Percentiles rank a stretch among this genome's conserved stretches.
These are phyloP conservation scores for Santalum album DNA, from an alignment of 164 flowering plant species.

Conservation along the genomic window DNA sequence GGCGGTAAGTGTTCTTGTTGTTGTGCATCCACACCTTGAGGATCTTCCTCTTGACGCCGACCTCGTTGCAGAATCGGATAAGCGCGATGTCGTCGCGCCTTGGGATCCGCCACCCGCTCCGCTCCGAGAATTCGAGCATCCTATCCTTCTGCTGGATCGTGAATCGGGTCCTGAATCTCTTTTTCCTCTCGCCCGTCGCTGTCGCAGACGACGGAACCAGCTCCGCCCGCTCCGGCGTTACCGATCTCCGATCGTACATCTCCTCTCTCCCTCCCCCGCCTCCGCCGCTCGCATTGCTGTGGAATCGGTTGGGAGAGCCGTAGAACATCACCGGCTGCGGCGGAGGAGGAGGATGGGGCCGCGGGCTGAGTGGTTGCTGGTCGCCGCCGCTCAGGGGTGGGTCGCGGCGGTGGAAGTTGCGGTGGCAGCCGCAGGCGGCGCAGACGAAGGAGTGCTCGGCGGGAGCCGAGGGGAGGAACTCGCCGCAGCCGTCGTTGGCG, in stretches of 20 bases:
- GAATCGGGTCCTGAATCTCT: conserved; percentile 31
- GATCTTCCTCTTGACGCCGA: conserved; percentile 27
- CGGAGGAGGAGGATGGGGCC: conserved; percentile 4
- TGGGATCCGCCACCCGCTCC: conserved; percentile 30
- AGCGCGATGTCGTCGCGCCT: conserved; percentile 25
- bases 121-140: conserved; percentile 31
- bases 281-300: background rate
- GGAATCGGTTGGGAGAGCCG: conserved; percentile 1
- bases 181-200: conserved; percentile 10
- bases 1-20: conserved; percentile 16
- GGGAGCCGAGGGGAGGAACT: conserved; percentile 32
- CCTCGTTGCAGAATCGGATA: conserved; percentile 24
- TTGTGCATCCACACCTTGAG: conserved; percentile 13
- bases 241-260: conserved; percentile 20
- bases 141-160: conserved; percentile 34
- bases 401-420: conserved; percentile 49
- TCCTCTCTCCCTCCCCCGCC: background rate
- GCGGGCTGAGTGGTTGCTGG: conserved; percentile 9
- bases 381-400: conserved; percentile 4
- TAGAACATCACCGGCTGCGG: background rate
- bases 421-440: conserved; percentile 59
- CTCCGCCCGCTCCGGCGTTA: conserved; percentile 23
- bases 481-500: conserved; percentile 47
- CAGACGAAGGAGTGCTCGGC: conserved; percentile 24
- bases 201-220: conserved; percentile 4